Conservation (phyloP, 352 stramenopile genomes). For the Pythium scleroteichum region DNA sequence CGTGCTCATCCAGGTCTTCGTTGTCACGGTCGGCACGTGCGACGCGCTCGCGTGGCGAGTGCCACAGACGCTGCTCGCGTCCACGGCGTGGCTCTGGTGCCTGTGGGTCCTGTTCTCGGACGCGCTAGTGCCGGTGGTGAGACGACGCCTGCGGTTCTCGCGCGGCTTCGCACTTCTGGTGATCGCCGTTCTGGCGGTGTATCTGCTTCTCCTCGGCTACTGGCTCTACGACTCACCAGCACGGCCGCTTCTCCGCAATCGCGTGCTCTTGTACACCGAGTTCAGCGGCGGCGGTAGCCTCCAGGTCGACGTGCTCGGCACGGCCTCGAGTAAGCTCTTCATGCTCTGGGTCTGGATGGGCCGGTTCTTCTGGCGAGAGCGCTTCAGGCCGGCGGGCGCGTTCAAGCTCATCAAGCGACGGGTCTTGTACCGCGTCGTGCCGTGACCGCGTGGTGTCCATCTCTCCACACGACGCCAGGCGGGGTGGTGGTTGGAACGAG, state of each 20-base stretch:
- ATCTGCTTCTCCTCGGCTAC: not conserved
- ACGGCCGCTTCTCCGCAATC: not conserved
- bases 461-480: too few species aligned
- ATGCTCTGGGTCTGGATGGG: conserved; percentile 10
- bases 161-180: not conserved
- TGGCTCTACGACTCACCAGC: conserved; percentile 3
- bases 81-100: conserved; percentile 12
- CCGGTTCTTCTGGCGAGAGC: conserved; percentile 11
- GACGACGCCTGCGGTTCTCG: not conserved
- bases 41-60: conserved; percentile 6
- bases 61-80: not conserved
- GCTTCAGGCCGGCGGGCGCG: not conserved
- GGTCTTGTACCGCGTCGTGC: not conserved
- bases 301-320: conserved; percentile 2
- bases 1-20: conserved; percentile 1
- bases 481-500: too few species aligned
- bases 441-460: too few species aligned
- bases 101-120: conserved; percentile 8
- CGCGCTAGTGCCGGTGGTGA: not conserved
- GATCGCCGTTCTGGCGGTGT: not conserved
- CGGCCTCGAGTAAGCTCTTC: conserved; percentile 3
- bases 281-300: not conserved
- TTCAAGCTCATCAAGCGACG: conserved; percentile 6
- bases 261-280: not conserved
- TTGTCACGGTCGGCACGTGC: conserved; percentile 2